These are phyloP conservation scores for Pugionium cornutum DNA, from an alignment of 345 rosid genomes.

Conservation along the genomic window DNA sequence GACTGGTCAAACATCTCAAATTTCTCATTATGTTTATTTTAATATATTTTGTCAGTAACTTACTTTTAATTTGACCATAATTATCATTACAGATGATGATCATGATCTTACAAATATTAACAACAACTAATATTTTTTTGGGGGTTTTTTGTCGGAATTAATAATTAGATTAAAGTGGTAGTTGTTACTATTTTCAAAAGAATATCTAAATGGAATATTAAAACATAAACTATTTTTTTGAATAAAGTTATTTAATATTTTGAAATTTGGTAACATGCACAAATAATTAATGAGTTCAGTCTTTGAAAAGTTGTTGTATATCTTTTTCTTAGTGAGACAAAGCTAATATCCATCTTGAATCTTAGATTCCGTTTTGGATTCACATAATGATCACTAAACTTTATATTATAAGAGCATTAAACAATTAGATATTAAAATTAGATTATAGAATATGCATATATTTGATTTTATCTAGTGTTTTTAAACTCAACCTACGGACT, in stretches of 20 bases:
- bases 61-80: conserved; percentile 27
- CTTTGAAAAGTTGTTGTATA: neutral
- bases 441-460: too few species aligned
- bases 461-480: too few species aligned
- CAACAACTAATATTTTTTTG: neutral
- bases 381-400: conserved; percentile 6
- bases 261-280: neutral
- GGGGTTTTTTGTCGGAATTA: too few species aligned
- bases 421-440: too few species aligned
- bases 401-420: too few species aligned
- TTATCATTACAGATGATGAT: conserved; percentile 13
- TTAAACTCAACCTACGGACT: too few species aligned
- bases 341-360: neutral
- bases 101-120: conserved; percentile 1
- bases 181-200: neutral
- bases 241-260: neutral
- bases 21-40: conserved; percentile 3
- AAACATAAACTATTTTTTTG: neutral
- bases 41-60: conserved; percentile 25
- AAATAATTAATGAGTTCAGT: neutral
- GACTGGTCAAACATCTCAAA: conserved; percentile 38
- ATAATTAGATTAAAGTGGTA: neutral
- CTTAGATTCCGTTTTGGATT: conserved; percentile 20
- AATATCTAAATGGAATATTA: neutral
- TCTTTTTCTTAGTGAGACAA: neutral